Evolutionary conservation across 352 stramenopile genomes (phyloP).

Genomic region (Peronospora destructor): DNA sequence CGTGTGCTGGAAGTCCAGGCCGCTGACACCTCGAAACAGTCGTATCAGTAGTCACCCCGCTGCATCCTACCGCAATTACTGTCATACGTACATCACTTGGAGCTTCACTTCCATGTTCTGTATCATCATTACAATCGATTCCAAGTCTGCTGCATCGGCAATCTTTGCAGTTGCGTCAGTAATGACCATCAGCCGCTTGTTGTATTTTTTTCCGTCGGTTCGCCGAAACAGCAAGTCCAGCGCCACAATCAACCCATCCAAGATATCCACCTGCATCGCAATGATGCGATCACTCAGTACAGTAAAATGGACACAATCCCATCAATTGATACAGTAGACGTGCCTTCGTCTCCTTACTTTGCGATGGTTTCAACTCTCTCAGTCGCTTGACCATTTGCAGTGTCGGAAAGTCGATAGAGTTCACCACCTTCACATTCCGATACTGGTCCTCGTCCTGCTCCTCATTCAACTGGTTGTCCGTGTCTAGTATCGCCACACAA

Average conservation of each 20-base stretch:
- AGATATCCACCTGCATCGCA: slow-evolving; percentile 46
- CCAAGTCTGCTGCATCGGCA: slow-evolving; percentile 51
- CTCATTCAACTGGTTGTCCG: slow-evolving; percentile 73
- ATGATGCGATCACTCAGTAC: not conserved
- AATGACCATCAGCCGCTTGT: slow-evolving; percentile 68
- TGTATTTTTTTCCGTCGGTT: slow-evolving; percentile 74
- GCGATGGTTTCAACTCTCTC: slow-evolving; percentile 28
- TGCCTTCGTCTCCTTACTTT: slow-evolving; percentile 26
- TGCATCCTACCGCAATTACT: not conserved
- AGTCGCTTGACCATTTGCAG: slow-evolving; percentile 56
- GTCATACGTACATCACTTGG: slow-evolving; percentile 58
- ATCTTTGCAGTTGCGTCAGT: slow-evolving; percentile 64
- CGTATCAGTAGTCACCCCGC: not conserved
- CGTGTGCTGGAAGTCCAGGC: slow-evolving; percentile 59
- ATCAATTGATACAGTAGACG: not conserved
- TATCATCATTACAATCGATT: slow-evolving; percentile 68
- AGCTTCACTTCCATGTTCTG: slow-evolving; percentile 73
- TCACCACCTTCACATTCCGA: slow-evolving; percentile 53
- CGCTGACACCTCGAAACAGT: slow-evolving; percentile 13
- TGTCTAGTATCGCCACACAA: slow-evolving; percentile 30
- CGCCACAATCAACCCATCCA: slow-evolving; percentile 78
- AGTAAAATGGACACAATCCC: not conserved
- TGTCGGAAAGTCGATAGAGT: slow-evolving; percentile 53
- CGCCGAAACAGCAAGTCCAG: slow-evolving; percentile 70
- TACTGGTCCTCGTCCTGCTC: slow-evolving; percentile 57